Percentiles rank a stretch among this genome's conserved stretches.
These are phyloP conservation scores for Amylocystis lapponica DNA, from an alignment of 768 basidiomycete species.

Conservation along the genomic window DNA sequence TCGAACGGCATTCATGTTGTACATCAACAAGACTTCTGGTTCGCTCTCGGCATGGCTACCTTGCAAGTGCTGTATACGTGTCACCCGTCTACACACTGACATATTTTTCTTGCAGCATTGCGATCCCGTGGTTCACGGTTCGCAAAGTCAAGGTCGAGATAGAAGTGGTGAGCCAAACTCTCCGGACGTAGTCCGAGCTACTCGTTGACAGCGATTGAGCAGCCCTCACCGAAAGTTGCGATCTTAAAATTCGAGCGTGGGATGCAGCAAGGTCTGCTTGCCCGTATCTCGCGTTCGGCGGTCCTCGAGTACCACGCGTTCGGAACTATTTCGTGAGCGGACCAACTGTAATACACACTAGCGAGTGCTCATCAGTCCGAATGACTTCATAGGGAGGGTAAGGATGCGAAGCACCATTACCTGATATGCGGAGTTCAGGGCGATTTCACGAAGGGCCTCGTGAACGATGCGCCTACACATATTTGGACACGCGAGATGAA, in stretches of 20 bases:
- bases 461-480: conserved; percentile 34
- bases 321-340: conserved; percentile 32
- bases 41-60: conserved; percentile 33
- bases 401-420: conserved; percentile 36
- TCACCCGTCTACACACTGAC: too few species aligned
- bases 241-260: conserved; percentile 37
- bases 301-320: conserved; percentile 43
- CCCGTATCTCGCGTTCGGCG: conserved; percentile 33
- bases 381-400: conserved; percentile 32
- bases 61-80: conserved; percentile 26
- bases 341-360: not conserved
- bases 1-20: conserved; percentile 27
- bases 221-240: conserved; percentile 40
- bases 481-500: conserved; percentile 41
- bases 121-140: conserved; percentile 35
- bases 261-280: conserved; percentile 41
- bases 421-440: conserved; percentile 41
- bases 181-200: conserved; percentile 1
- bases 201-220: not conserved
- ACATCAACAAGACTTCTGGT: conserved; percentile 40
- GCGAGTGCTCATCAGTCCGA: conserved; percentile 1
- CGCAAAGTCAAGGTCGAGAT: conserved; percentile 36
- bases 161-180: conserved; percentile 29
- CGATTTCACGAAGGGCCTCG: conserved; percentile 37
- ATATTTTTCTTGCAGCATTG: conserved; percentile 19